Evolutionary conservation across 768 basidiomycete species (phyloP).

Genomic region (Russula compacta): DNA sequence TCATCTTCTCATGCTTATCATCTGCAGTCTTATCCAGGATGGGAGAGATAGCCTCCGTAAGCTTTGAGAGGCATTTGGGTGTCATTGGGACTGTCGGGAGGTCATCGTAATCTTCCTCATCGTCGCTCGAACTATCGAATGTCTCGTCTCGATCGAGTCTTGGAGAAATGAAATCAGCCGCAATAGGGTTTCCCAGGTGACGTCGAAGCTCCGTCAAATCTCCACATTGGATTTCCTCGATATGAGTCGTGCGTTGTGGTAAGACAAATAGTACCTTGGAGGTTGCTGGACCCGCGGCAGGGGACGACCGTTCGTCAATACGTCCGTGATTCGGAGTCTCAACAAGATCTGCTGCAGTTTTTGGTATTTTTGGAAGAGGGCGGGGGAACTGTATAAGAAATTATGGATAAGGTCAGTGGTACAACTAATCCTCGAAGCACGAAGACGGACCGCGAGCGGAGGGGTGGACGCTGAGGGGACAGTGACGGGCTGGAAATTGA

Average conservation of each 20-base stretch:
- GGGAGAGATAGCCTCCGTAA: background rate
- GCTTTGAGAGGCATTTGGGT: background rate
- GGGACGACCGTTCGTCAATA: background rate
- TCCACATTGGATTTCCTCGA: background rate
- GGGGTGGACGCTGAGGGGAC: background rate
- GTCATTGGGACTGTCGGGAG: background rate
- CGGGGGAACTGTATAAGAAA: background rate
- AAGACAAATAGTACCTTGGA: background rate
- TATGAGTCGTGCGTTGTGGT: background rate
- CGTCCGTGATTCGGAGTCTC: background rate
- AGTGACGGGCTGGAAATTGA: background rate
- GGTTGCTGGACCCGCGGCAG: background rate
- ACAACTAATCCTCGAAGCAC: background rate
- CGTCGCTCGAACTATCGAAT: background rate
- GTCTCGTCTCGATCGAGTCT: constrained; percentile 12
- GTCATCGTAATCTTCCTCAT: background rate
- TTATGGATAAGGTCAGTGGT: background rate
- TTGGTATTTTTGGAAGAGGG: constrained; percentile 13
- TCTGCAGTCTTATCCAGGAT: background rate
- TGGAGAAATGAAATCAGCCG: constrained; percentile 22
- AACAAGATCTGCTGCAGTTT: background rate
- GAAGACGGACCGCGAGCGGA: background rate
- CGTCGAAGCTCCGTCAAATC: constrained; percentile 27
- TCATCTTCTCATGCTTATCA: background rate
- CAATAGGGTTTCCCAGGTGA: constrained; percentile 28